Evolutionary conservation across 306 rosid species (phyloP), one percentile per base, ranked within the genome.

Genomic region (Cicer arietinum): DNA sequence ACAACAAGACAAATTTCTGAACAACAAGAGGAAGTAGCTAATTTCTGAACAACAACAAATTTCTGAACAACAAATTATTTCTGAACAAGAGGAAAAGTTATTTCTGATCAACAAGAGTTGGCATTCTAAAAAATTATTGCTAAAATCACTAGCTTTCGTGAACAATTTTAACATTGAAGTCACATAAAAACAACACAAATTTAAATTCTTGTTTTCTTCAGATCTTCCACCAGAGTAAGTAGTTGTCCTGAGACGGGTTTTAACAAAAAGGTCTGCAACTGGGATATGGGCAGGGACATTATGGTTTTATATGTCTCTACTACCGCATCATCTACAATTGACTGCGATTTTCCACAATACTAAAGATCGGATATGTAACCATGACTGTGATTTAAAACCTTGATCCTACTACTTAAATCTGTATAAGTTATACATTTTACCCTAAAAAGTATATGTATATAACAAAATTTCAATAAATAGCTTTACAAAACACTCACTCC

Each of bases 181-280:
- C 42, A 48, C 61, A 51, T 52, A 80, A 67, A 67, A 30, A 16
- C 8, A 8, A 48, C 44, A 30, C 37, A 74, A 58, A 42, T 78
- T 10, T 43, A 25, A 52, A 71, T 45, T 50, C 10, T 10, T 56
- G 40, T 35, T 17, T 7, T 44, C 13, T 25, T 8, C 5, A 45
- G 25, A 7, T 35, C 44, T 66, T 79, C 52, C 57, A 9, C 42
- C 10, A 6, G 17, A 35, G 20, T 8, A 6, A 20, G 35, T 37
- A 47, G 62, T 14, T 16, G 20, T 16, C 25, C 58, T 16, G 5
- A 52, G 10, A 9, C 16, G 1, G 60, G 12, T 53, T 17, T 54
- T 54, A 54, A 17, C 60, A 54, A 8, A 8, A 54, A 54, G 60
- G 12, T 54, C 6, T 8, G 12, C 60, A 4, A 54, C 35, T 3